These are phyloP conservation scores for Laburnicola sp. DNA, from an alignment of 2,329 filamentous ascomycete genomes.

Conservation along the genomic window DNA sequence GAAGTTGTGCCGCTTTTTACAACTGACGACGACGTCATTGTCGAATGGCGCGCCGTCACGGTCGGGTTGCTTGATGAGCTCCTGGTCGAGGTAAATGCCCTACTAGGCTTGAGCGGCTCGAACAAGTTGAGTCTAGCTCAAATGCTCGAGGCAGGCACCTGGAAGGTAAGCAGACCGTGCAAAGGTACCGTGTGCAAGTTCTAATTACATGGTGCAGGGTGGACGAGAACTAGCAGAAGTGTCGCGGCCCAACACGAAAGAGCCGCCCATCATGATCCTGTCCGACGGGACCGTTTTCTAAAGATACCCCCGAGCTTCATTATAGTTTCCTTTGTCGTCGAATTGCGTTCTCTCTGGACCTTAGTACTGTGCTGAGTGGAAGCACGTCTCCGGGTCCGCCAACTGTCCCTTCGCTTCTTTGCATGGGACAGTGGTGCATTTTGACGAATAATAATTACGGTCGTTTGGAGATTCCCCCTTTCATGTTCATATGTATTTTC, in stretches of 20 bases:
- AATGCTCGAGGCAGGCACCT: constrained; percentile 92
- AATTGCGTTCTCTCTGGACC: constrained; percentile 24
- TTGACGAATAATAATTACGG: constrained; percentile 6
- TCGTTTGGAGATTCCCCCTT: constrained; percentile 7
- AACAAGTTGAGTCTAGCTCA: constrained; percentile 78
- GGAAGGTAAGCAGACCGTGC: constrained; percentile 72
- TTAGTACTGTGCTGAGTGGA: constrained; percentile 9
- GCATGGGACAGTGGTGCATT: not conserved
- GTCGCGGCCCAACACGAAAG: constrained; percentile 91
- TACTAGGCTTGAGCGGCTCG: constrained; percentile 68
- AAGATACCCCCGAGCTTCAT: constrained; percentile 44
- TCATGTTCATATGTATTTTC: constrained; percentile 20
- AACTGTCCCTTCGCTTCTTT: not conserved
- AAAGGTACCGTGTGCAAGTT: constrained; percentile 3
- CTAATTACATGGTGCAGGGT: constrained; percentile 60
- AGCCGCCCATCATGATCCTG: constrained; percentile 92
- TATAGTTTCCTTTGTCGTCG: constrained; percentile 24
- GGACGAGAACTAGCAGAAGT: constrained; percentile 96
- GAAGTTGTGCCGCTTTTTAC: constrained; percentile 75
- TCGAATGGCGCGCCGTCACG: constrained; percentile 77
- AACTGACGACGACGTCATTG: constrained; percentile 74
- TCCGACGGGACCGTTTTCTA: constrained; percentile 97
- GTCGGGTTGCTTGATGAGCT: constrained; percentile 75
- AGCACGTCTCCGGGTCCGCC: constrained; percentile 2
- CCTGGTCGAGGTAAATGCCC: constrained; percentile 67